Evolutionary conservation across 768 basidiomycete species (phyloP).

Genomic region (Suillus americanus): DNA sequence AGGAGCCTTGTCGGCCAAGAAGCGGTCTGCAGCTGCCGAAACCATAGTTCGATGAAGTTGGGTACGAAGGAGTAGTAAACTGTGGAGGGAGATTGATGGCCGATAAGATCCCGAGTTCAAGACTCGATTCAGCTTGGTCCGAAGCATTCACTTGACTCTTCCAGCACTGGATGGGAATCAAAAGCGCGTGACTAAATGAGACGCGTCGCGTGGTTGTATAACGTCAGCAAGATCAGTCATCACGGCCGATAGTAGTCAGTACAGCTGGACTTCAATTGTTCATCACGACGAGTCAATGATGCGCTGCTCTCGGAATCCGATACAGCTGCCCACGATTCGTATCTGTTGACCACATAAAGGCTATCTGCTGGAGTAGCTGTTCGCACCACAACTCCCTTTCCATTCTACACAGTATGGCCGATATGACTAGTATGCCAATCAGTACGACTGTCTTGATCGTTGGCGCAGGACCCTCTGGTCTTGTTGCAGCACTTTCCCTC

Average conservation of each 20-base stretch:
- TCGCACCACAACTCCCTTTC: not conserved
- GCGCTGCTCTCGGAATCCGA: not conserved
- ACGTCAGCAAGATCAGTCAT: not conserved
- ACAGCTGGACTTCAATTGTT: too few relatives aligned
- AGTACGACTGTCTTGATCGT: slow-evolving; percentile 42
- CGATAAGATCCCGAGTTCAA: slow-evolving; percentile 11
- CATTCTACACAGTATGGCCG: not conserved
- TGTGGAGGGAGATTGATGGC: not conserved
- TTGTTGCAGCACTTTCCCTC: slow-evolving; percentile 44
- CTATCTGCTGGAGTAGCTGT: too few relatives aligned
- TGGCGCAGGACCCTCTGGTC: slow-evolving; percentile 46
- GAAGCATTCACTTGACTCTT: slow-evolving; percentile 4
- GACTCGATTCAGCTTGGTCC: slow-evolving; percentile 11
- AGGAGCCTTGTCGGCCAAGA: slow-evolving; percentile 72
- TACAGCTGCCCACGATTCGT: not conserved
- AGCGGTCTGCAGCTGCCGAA: slow-evolving; percentile 50
- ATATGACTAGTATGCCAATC: not conserved
- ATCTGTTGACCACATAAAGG: not conserved
- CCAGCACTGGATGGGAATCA: not conserved
- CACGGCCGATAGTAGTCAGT: not conserved
- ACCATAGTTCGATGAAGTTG: slow-evolving; percentile 28
- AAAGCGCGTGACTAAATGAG: not conserved
- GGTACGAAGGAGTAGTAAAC: not conserved
- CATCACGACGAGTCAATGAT: too few relatives aligned
- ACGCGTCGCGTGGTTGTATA: not conserved